phyloP scores from a whole-genome alignment of 1,284 basidiomycete species.

The Irpex rosettiformis region DNA sequence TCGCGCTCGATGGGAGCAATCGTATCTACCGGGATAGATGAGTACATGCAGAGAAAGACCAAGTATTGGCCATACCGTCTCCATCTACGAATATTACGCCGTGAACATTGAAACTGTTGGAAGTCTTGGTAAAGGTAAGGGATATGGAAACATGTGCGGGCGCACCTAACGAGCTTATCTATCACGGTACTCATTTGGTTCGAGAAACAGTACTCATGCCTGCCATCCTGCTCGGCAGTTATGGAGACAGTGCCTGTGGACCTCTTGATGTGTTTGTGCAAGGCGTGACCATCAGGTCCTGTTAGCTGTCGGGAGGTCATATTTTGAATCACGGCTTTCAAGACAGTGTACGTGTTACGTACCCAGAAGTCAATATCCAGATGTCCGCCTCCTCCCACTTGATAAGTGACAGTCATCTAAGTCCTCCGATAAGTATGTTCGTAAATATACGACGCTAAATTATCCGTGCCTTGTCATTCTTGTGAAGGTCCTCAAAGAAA shows the following conservation, averaged over 20 bases:
- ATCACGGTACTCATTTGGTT: conserved; percentile 96
- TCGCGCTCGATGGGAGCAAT: conserved; percentile 96
- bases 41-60: conserved; percentile 10
- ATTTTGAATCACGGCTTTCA: neutral
- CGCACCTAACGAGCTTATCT: conserved; percentile 91
- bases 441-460: neutral
- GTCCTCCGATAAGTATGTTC: conserved; percentile 5
- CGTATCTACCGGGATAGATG: conserved; percentile 44
- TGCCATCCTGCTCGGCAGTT: conserved; percentile 83
- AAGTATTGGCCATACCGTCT: conserved; percentile 51
- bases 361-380: conserved; percentile 98
- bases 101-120: conserved; percentile 92
- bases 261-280: conserved; percentile 82
- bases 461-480: conserved; percentile 81
- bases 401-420: conserved; percentile 99
- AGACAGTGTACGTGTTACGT: conserved; percentile 23
- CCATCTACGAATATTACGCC: conserved; percentile 92
- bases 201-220: conserved; percentile 96
- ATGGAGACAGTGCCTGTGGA: conserved; percentile 89
- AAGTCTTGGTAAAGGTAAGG: neutral
- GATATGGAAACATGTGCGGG: conserved; percentile 1
- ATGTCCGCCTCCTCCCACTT: conserved; percentile 95
- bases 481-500: conserved; percentile 97
- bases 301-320: conserved; percentile 51
- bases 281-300: conserved; percentile 65